phyloP scores from a whole-genome alignment of 805 yeast species.

The Zygosaccharomyces rouxii region DNA sequence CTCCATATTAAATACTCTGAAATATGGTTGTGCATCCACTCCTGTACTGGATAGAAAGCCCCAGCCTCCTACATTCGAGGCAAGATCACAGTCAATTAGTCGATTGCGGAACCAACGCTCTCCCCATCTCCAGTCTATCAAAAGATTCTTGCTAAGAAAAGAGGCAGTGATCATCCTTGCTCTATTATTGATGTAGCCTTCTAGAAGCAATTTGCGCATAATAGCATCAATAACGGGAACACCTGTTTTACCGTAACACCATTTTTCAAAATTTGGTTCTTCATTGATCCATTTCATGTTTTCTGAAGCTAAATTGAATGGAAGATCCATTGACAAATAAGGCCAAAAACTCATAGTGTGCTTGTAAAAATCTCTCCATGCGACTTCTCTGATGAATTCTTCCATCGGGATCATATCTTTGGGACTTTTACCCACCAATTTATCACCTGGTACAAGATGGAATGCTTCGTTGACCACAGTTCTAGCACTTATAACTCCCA shows the following conservation, averaged over 20 bases:
- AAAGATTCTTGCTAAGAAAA: conserved; percentile 46
- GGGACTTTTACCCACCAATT: conserved; percentile 19
- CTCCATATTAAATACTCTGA: conserved; percentile 50
- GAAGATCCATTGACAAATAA: conserved; percentile 45
- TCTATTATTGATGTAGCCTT: conserved; percentile 53
- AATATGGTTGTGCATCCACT: conserved; percentile 53
- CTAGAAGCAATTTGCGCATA: conserved; percentile 47
- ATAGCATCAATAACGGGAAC: conserved; percentile 55
- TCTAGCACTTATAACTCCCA: conserved; percentile 45
- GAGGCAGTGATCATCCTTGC: conserved; percentile 52
- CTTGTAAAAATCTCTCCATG: conserved; percentile 56
- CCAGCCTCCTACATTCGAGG: conserved; percentile 58
- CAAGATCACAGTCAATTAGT: conserved; percentile 49
- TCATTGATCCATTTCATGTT: conserved; percentile 44
- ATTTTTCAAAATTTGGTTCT: conserved; percentile 39
- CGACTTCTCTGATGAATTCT: conserved; percentile 50
- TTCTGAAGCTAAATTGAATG: conserved; percentile 43
- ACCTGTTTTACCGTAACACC: conserved; percentile 55
- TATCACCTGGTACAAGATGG: conserved; percentile 12
- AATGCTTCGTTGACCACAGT: conserved; percentile 36
- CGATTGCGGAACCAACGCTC: conserved; percentile 47
- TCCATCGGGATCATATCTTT: conserved; percentile 37
- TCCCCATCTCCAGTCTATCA: conserved; percentile 54
- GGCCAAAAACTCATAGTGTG: conserved; percentile 50
- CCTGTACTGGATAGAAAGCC: conserved; percentile 51